Conservation (phyloP, 169 alveolate genomes). For the Plasmodium reichenowi region DNA sequence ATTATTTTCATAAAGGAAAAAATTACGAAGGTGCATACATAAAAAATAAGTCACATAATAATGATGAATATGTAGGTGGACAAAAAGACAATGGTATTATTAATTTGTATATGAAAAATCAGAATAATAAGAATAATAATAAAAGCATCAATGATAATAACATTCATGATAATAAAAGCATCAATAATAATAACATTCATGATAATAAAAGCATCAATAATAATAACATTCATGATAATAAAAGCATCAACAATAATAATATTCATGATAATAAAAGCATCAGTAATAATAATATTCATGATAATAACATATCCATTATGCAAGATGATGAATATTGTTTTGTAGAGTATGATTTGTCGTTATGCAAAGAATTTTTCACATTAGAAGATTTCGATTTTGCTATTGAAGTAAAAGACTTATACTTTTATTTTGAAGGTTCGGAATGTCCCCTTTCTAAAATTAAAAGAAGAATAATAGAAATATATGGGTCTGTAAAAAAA, state of each 20-base stretch:
- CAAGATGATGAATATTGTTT: conserved; percentile 14
- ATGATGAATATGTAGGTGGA: background rate
- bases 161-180: background rate
- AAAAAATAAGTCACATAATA: background rate
- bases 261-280: background rate
- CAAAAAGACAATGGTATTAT: background rate
- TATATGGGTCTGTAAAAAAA: conserved; percentile 61
- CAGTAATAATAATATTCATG: conserved; percentile 1
- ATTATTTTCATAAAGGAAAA: conserved; percentile 12
- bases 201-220: background rate
- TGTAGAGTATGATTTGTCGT: conserved; percentile 17
- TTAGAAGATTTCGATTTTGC: conserved; percentile 71
- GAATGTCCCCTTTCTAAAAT: conserved; percentile 74
- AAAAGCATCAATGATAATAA: background rate
- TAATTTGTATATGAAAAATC: background rate
- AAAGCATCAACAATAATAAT: background rate
- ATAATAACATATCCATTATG: background rate
- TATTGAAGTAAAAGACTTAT: conserved; percentile 55
- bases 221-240: background rate
- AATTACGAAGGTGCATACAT: background rate
- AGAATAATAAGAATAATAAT: background rate
- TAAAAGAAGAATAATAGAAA: conserved; percentile 75
- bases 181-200: conserved; percentile 3
- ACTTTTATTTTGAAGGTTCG: conserved; percentile 67
- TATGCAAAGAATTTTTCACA: conserved; percentile 48